Base-by-base conservation (phyloP, 257 asterid genomes). In the Scutellaria barbata region DNA sequence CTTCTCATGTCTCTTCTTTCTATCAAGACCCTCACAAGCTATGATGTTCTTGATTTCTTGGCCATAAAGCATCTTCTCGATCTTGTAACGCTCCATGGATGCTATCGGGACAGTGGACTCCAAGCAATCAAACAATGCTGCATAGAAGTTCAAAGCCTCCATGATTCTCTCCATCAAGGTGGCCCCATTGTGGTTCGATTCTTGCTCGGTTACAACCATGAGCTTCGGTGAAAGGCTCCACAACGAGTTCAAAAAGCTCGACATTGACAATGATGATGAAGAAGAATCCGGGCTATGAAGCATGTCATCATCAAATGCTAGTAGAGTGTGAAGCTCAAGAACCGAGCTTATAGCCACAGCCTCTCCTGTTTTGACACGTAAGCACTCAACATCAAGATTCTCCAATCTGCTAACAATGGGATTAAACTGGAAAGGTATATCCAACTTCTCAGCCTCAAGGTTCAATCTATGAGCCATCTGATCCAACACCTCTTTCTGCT, bases 91-190 rank as follows among this genome's bases (percentile, higher is more conserved):
- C 78, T 86, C 96, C 1, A 73, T 0, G 0, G 85, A 81, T 0
- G 85, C 85, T 16, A 85, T 53, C 0, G 92, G 89, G 35, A 80
- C 51, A 0, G 87, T 83, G 3, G 88, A 87, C 53, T 90, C 95
- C 83, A 90, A 74, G 86, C 96, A 85, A 71, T 90, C 96, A 67
- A 90, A 90, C 2, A 90, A 77, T 1, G 96, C 87, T 0, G 92
- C 95, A 12, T 90, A 90, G 41, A 70, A 90, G 53, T 86, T 81
- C 2, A 90, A 52, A 0, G 96, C 85, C 52, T 90, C 95, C 63
- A 74, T 77, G 7, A 81, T 78, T 65, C 96, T 77, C 39, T 90
- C 95, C 86, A 83, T 86, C 69, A 87, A 41, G 16, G 14, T 78
- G 17, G 33, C 25, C 54, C 86, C 84, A 7, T 83, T 87, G 74